These are phyloP conservation scores for Pseudozyma thailandica DNA, from an alignment of 1,284 basidiomycete species.

Conservation along the genomic window DNA sequence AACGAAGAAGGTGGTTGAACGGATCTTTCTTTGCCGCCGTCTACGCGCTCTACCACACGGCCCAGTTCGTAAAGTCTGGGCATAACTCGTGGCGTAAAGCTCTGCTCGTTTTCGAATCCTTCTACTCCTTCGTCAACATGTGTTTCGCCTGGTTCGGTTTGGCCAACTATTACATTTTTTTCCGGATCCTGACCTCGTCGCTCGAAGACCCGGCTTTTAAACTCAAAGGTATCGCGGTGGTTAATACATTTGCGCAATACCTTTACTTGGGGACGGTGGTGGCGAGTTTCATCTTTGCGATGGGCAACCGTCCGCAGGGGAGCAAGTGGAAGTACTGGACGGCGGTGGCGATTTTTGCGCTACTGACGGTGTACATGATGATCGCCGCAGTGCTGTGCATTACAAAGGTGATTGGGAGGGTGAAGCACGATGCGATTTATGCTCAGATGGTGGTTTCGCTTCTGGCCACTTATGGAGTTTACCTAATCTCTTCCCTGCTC, in stretches of 20 bases:
- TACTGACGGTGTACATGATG: conserved; percentile 84
- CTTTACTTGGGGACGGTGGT: conserved; percentile 84
- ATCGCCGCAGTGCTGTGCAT: conserved; percentile 62
- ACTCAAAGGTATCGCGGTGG: conserved; percentile 77
- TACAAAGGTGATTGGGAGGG: conserved; percentile 47
- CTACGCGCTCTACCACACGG: conserved; percentile 74
- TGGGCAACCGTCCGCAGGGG: conserved; percentile 95
- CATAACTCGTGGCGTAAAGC: conserved; percentile 83
- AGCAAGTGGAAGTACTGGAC: conserved; percentile 87
- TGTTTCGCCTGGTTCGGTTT: conserved; percentile 88
- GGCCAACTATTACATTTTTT: conserved; percentile 96
- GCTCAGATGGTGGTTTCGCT: conserved; percentile 84
- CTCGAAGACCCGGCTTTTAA: conserved; percentile 81
- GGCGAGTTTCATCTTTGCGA: conserved; percentile 90
- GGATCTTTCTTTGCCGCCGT: conserved; percentile 88
- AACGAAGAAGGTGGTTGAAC: conserved; percentile 89
- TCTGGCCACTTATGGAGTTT: conserved; percentile 80
- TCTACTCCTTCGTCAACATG: conserved; percentile 89
- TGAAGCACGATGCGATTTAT: conserved; percentile 74
- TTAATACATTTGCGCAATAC: conserved; percentile 86
- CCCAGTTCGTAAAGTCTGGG: conserved; percentile 84
- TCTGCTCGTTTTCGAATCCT: conserved; percentile 80
- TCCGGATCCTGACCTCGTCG: conserved; percentile 89
- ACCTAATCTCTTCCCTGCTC: conserved; percentile 74
- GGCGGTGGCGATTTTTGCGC: conserved; percentile 79